Conservation (phyloP, 2,329 filamentous ascomycete species). For the Tolypocladium tropicale region DNA sequence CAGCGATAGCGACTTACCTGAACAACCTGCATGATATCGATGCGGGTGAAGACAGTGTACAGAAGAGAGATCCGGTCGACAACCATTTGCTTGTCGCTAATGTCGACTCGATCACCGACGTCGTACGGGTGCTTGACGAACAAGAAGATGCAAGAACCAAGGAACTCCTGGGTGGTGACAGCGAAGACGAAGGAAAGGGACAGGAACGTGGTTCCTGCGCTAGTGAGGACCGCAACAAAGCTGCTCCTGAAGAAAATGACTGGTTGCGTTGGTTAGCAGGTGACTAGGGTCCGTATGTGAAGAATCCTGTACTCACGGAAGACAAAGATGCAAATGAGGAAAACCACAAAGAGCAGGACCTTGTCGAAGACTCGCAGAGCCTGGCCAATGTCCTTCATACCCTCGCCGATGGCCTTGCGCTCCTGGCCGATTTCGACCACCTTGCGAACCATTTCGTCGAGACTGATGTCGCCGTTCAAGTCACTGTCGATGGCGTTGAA, state of each 20-base stretch:
- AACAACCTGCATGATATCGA: conserved; percentile 68
- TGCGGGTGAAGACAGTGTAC: conserved; percentile 82
- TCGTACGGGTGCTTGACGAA: conserved; percentile 99
- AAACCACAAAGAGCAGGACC: conserved; percentile 70
- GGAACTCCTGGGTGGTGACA: conserved; percentile 81
- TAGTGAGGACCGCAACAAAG: conserved; percentile 77
- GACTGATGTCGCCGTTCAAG: conserved; percentile 83
- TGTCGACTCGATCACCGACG: conserved; percentile 87
- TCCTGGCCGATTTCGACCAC: conserved; percentile 76
- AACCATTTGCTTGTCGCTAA: conserved; percentile 57
- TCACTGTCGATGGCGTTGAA: conserved; percentile 77
- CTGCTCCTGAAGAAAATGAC: conserved; percentile 81
- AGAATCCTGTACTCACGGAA: conserved; percentile 49
- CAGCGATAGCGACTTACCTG: conserved; percentile 25
- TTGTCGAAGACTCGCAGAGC: conserved; percentile 86
- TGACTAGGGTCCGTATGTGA: neutral
- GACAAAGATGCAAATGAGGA: conserved; percentile 72
- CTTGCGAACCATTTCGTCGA: conserved; percentile 91
- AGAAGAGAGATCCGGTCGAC: conserved; percentile 93
- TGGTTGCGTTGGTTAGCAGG: conserved; percentile 14
- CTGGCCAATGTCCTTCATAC: conserved; percentile 96
- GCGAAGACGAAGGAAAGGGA: conserved; percentile 97
- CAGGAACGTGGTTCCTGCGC: conserved; percentile 81
- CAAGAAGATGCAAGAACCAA: conserved; percentile 97
- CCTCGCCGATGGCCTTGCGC: conserved; percentile 78